A percentile compares a stretch with the other conserved stretches of the same genome.
These are phyloP conservation scores for Metschnikowia santaceciliae DNA, from an alignment of 805 yeast species.

Conservation along the genomic window DNA sequence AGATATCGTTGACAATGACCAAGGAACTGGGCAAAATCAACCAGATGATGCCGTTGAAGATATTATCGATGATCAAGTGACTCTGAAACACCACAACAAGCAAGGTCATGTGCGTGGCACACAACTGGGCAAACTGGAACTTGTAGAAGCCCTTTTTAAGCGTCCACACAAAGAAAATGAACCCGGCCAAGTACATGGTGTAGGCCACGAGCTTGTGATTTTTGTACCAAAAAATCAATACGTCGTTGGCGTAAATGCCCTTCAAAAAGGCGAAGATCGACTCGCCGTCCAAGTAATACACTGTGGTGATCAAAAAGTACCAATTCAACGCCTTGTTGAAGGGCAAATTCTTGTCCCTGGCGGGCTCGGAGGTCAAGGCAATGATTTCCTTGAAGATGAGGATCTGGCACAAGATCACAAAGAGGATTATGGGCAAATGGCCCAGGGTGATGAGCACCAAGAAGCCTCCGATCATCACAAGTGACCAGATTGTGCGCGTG, in stretches of 20 bases:
- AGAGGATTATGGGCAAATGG: slow-evolving; percentile 71
- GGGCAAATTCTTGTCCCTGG: slow-evolving; percentile 77
- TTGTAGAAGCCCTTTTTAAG: slow-evolving; percentile 83
- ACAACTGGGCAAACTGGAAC: slow-evolving; percentile 91
- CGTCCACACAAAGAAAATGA: slow-evolving; percentile 85
- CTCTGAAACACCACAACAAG: slow-evolving; percentile 90
- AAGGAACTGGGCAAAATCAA: slow-evolving; percentile 86
- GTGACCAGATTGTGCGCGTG: slow-evolving; percentile 87
- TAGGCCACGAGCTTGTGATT: slow-evolving; percentile 86
- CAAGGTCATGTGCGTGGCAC: slow-evolving; percentile 91
- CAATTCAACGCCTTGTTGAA: slow-evolving; percentile 82
- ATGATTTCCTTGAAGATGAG: slow-evolving; percentile 90
- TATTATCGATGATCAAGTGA: slow-evolving; percentile 85
- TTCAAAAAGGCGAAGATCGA: slow-evolving; percentile 67
- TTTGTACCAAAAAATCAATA: slow-evolving; percentile 55
- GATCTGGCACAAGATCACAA: slow-evolving; percentile 71
- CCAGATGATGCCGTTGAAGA: slow-evolving; percentile 91
- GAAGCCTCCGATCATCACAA: slow-evolving; percentile 81
- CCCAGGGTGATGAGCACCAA: slow-evolving; percentile 67
- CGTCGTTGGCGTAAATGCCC: slow-evolving; percentile 45
- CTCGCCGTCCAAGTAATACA: slow-evolving; percentile 87
- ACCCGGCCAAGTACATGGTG: slow-evolving; percentile 78
- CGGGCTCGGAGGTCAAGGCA: slow-evolving; percentile 77
- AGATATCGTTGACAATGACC: slow-evolving; percentile 91
- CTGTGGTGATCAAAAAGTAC: slow-evolving; percentile 86